These are phyloP conservation scores for Aspergillus pseudonomiae DNA, from an alignment of 2,329 filamentous ascomycete species.

Conservation along the genomic window DNA sequence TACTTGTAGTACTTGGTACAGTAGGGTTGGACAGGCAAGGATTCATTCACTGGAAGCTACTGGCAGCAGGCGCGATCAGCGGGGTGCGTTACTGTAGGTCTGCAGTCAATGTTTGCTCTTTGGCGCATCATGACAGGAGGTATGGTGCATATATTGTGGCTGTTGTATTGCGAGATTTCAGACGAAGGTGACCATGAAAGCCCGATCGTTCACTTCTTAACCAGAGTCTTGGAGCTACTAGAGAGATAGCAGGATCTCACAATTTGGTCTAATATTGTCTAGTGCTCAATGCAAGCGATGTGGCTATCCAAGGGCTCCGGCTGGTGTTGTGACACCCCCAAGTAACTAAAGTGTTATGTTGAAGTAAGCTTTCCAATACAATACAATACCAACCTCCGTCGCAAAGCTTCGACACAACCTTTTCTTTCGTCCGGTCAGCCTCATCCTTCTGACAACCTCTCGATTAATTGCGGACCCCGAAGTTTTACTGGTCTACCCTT, in stretches of 20 bases:
- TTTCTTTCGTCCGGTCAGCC: not conserved
- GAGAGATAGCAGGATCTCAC: not conserved
- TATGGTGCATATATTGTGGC: not conserved
- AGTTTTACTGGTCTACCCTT: not conserved
- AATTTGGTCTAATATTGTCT: not conserved
- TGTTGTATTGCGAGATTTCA: not conserved
- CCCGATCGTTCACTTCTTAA: not conserved
- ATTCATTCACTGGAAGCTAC: not conserved
- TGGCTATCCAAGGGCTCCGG: not conserved
- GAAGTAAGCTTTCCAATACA: slow-evolving; percentile 1
- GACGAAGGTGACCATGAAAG: not conserved
- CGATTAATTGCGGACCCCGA: not conserved
- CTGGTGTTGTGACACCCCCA: not conserved
- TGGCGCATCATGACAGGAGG: not conserved
- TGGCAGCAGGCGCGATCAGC: not conserved
- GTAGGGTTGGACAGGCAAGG: not conserved
- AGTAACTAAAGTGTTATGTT: not conserved
- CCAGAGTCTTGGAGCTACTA: not conserved
- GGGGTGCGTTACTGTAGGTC: not conserved
- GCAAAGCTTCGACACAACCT: not conserved
- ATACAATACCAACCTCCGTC: not conserved
- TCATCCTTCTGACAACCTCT: not conserved
- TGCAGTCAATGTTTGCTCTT: not conserved
- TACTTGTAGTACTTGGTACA: not conserved
- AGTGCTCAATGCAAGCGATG: not conserved